phyloP scores from a whole-genome alignment of 805 yeast genomes.

The Candida schatavii region DNA sequence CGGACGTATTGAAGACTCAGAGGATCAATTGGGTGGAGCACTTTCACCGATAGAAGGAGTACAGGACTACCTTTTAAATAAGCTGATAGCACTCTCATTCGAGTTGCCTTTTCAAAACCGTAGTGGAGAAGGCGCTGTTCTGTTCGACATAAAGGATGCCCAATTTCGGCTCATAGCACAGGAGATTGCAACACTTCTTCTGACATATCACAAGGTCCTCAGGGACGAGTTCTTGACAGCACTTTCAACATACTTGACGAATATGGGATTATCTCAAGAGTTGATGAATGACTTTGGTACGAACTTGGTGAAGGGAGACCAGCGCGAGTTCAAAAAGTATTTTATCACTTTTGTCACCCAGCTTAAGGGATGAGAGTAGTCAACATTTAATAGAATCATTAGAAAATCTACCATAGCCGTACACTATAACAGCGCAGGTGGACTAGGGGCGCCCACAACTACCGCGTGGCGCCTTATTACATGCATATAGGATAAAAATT shows the following conservation, averaged over 20 bases:
- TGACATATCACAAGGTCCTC: constrained; percentile 48
- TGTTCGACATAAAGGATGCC: constrained; percentile 72
- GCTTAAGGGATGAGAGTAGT: constrained; percentile 27
- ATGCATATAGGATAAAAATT: no score
- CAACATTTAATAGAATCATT: no score
- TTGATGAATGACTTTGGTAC: constrained; percentile 61
- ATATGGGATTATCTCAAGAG: constrained; percentile 54
- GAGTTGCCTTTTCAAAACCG: constrained; percentile 72
- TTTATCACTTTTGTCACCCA: constrained; percentile 46
- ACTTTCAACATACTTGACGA: constrained; percentile 54
- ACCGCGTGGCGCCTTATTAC: no score
- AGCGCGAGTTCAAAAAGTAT: constrained; percentile 68
- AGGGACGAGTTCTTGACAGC: constrained; percentile 44
- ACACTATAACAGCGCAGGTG: no score
- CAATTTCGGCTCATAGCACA: constrained; percentile 70
- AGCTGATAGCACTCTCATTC: constrained; percentile 64
- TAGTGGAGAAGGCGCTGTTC: constrained; percentile 21
- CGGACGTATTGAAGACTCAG: constrained; percentile 54
- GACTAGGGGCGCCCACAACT: no score
- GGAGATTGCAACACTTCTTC: constrained; percentile 71
- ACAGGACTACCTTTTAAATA: constrained; percentile 65
- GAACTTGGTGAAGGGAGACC: constrained; percentile 52
- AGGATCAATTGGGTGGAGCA: constrained; percentile 49
- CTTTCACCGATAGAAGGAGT: constrained; percentile 64
- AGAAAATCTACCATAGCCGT: no score